These are phyloP conservation scores for Picochlorum costavermella DNA, from an alignment of 139 green algal species.

Conservation along the genomic window DNA sequence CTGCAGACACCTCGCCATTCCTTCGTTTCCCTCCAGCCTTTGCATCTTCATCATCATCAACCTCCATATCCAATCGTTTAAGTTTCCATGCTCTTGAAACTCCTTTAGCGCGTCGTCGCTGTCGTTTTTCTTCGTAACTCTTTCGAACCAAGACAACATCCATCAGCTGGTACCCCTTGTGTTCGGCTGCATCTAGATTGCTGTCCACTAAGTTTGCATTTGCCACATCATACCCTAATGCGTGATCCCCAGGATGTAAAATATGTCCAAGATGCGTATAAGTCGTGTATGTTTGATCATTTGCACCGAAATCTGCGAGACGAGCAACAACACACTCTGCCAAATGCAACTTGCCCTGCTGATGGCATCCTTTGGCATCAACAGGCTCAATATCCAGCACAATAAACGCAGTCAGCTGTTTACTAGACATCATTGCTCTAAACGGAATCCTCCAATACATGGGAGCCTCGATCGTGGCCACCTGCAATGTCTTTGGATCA, in stretches of 20 bases:
- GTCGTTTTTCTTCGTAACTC: slow-evolving; percentile 81
- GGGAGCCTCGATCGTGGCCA: slow-evolving; percentile 39
- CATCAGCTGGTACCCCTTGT: slow-evolving; percentile 54
- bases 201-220: slow-evolving; percentile 62
- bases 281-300: slow-evolving; percentile 69
- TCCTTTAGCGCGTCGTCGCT: slow-evolving; percentile 32
- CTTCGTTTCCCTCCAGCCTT: neutral
- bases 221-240: slow-evolving; percentile 80
- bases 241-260: slow-evolving; percentile 76
- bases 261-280: slow-evolving; percentile 83
- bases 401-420: slow-evolving; percentile 77
- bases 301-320: slow-evolving; percentile 78
- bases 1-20: slow-evolving; percentile 5
- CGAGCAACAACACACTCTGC: slow-evolving; percentile 64
- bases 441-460: slow-evolving; percentile 75
- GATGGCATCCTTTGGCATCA: slow-evolving; percentile 4
- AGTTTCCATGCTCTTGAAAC: slow-evolving; percentile 63
- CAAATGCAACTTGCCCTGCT: slow-evolving; percentile 8
- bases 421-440: slow-evolving; percentile 44
- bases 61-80: slow-evolving; percentile 46
- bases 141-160: slow-evolving; percentile 90
- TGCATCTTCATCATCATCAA: slow-evolving; percentile 41
- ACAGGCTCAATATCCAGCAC: slow-evolving; percentile 82
- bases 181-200: slow-evolving; percentile 65
- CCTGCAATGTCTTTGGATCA: slow-evolving; percentile 75